Evolutionary conservation across 2,329 filamentous ascomycete species (phyloP).

Genomic region (Xylariaceae sp.): DNA sequence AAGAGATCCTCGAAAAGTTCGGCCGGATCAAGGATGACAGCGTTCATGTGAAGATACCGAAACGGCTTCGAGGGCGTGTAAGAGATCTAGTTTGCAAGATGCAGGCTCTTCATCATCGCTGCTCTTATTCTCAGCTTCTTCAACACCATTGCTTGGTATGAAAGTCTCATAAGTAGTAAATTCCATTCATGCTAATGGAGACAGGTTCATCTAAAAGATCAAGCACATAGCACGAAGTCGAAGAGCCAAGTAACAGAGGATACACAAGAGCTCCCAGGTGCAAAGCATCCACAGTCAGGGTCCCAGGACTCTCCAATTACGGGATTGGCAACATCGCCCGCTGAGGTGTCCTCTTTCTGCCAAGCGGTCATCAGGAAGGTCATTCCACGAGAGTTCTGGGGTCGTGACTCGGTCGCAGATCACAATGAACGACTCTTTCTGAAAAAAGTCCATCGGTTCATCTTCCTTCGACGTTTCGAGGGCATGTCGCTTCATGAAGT

Average conservation of each 20-base stretch:
- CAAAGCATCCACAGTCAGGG: slow-evolving; percentile 16
- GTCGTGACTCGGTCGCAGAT: slow-evolving; percentile 44
- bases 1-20: slow-evolving; percentile 59
- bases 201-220: slow-evolving; percentile 17
- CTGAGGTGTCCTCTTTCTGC: slow-evolving; percentile 80
- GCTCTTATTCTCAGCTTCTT: slow-evolving; percentile 74
- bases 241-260: slow-evolving; percentile 12
- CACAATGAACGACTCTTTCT: slow-evolving; percentile 61
- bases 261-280: slow-evolving; percentile 20
- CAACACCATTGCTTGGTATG: slow-evolving; percentile 69
- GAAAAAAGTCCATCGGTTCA: slow-evolving; percentile 68
- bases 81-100: slow-evolving; percentile 59
- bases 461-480: slow-evolving; percentile 75
- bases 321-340: slow-evolving; percentile 60
- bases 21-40: slow-evolving; percentile 27
- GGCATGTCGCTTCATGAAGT: slow-evolving; percentile 73
- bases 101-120: slow-evolving; percentile 65
- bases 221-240: slow-evolving; percentile 16
- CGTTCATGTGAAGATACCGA: slow-evolving; percentile 46
- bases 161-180: slow-evolving; percentile 1
- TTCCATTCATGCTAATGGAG: slow-evolving; percentile 15
- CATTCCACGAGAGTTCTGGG: slow-evolving; percentile 73
- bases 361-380: slow-evolving; percentile 67
- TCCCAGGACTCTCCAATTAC: slow-evolving; percentile 51
- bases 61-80: slow-evolving; percentile 60